A percentile compares a stretch with the other conserved stretches of the same genome.
Conservation (phyloP, 2,329 filamentous ascomycete genomes). For the Juglanconis oblonga region DNA sequence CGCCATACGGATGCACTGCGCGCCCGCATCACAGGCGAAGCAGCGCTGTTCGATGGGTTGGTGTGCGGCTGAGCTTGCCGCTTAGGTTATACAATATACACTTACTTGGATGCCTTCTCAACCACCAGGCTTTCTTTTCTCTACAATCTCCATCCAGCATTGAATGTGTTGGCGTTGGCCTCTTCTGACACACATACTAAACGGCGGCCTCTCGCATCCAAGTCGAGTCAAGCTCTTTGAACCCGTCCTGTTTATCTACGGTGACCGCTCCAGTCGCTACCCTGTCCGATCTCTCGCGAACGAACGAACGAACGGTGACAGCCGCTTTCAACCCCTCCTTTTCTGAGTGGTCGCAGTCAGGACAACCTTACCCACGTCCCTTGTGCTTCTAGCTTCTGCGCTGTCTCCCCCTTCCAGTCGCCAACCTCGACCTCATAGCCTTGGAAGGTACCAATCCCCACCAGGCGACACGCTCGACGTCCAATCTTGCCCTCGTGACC, state of each 20-base stretch:
- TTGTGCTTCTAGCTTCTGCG: not conserved
- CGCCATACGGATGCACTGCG: not conserved
- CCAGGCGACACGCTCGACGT: not conserved
- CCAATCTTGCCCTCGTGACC: not conserved
- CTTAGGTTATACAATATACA: not conserved
- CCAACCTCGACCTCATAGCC: not conserved
- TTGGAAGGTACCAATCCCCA: not conserved
- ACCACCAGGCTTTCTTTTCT: not conserved
- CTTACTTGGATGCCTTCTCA: not conserved
- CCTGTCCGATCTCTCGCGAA: not conserved
- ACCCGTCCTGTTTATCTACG: not conserved
- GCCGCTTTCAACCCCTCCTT: not conserved
- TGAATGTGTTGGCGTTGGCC: not conserved
- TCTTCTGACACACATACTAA: not conserved
- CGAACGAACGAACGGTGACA: not conserved
- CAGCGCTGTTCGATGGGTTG: not conserved
- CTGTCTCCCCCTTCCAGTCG: not conserved
- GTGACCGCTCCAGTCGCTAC: not conserved
- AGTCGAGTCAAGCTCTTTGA: too few relatives aligned
- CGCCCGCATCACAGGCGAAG: not conserved
- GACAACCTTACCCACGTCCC: not conserved
- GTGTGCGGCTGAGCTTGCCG: slow-evolving; percentile 3
- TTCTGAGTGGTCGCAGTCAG: not conserved
- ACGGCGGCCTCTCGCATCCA: not conserved
- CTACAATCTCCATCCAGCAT: not conserved